Conservation (phyloP, 2,329 filamentous ascomycete genomes). For the Trichoderma gracile region DNA sequence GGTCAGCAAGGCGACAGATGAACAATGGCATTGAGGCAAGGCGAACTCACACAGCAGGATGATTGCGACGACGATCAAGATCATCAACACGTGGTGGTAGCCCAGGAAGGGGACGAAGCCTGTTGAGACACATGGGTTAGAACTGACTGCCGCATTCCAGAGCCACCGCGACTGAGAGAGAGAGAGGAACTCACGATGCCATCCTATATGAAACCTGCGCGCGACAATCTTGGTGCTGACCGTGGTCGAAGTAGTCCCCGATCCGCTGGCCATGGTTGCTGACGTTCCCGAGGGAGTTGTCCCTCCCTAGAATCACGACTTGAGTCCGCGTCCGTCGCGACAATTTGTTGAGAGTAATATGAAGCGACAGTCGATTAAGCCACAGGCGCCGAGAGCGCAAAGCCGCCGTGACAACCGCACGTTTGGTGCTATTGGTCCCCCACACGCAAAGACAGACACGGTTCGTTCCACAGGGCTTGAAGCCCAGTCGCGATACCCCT, state of each 20-base stretch:
- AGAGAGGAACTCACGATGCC: slow-evolving; percentile 48
- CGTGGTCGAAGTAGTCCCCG: slow-evolving; percentile 28
- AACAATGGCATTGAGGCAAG: neutral
- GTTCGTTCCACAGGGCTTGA: neutral
- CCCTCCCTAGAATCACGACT: slow-evolving; percentile 26
- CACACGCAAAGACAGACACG: neutral
- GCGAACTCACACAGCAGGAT: slow-evolving; percentile 86
- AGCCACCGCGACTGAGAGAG: neutral
- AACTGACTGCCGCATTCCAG: slow-evolving; percentile 29
- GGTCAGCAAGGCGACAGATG: slow-evolving; percentile 23
- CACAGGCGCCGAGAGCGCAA: slow-evolving; percentile 24
- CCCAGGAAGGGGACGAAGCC: slow-evolving; percentile 69
- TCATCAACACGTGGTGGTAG: slow-evolving; percentile 91
- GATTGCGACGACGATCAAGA: slow-evolving; percentile 89
- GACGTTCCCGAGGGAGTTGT: neutral
- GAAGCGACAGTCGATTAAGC: slow-evolving; percentile 31
- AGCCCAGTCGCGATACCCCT: neutral
- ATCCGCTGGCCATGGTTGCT: slow-evolving; percentile 30
- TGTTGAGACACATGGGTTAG: slow-evolving; percentile 34
- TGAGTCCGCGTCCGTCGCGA: neutral
- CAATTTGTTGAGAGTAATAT: slow-evolving; percentile 7
- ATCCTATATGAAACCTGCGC: slow-evolving; percentile 49
- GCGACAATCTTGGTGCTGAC: slow-evolving; percentile 31
- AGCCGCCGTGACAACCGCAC: neutral
- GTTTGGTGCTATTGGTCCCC: neutral